These are phyloP conservation scores for Citrus australasica DNA, from an alignment of 345 rosid species.

Conservation along the genomic window DNA sequence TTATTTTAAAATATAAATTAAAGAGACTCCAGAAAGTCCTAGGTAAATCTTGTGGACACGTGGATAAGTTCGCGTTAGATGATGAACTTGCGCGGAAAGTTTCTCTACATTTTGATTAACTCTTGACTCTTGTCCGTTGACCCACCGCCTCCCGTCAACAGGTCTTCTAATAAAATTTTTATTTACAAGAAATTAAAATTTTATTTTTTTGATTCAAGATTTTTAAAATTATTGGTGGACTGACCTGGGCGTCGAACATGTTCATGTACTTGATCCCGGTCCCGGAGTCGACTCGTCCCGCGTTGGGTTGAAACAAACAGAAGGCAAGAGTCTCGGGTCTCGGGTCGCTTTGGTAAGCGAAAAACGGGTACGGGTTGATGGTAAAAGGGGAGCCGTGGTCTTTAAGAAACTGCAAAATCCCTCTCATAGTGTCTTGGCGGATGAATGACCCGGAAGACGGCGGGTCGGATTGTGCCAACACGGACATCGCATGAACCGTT, in stretches of 20 bases:
- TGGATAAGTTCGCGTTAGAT: not conserved
- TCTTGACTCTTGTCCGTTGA: not conserved
- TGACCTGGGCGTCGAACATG: constrained; percentile 99
- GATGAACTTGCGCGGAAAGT: not conserved
- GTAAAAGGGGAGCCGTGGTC: constrained; percentile 76
- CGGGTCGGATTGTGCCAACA: constrained; percentile 70
- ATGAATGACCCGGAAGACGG: constrained; percentile 76
- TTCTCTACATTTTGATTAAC: not conserved
- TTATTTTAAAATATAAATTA: not conserved
- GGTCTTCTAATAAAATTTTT: not conserved
- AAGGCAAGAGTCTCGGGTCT: constrained; percentile 84
- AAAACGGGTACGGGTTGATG: constrained; percentile 89
- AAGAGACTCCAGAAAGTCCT: too few relatives aligned
- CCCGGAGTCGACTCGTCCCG: constrained; percentile 81
- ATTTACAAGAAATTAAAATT: too few relatives aligned
- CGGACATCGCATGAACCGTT: constrained; percentile 85
- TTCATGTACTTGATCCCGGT: constrained; percentile 80
- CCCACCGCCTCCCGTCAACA: rapidly evolving
- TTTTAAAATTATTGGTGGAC: not conserved
- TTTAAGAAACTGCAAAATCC: constrained; percentile 59
- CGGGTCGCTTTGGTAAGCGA: constrained; percentile 84
- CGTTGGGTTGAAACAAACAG: constrained; percentile 84
- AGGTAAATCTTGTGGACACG: constrained; percentile 4
- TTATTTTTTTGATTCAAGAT: not conserved
- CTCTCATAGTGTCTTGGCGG: constrained; percentile 50